These are phyloP conservation scores for Nitzschia palea DNA, from an alignment of 108 stramenopile genomes.

Conservation along the genomic window DNA sequence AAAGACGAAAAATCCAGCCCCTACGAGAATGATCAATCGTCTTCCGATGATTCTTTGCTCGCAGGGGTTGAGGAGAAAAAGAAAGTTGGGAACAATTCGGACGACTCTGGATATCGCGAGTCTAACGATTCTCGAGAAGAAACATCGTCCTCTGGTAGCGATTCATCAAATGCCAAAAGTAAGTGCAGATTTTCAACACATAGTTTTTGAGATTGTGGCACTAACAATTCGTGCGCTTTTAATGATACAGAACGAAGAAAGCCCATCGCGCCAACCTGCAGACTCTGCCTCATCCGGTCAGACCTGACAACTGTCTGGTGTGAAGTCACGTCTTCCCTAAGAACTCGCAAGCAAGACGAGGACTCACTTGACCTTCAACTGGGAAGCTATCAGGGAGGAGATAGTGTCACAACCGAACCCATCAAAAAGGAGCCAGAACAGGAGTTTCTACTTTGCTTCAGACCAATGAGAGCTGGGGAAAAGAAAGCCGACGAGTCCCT, in stretches of 20 bases:
- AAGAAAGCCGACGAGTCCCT: slow-evolving; percentile 54
- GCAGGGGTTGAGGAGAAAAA: slow-evolving; percentile 55
- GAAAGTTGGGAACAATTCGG: slow-evolving; percentile 47
- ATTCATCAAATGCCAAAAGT: slow-evolving; percentile 51
- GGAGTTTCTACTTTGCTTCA: slow-evolving; percentile 75
- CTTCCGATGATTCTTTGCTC: slow-evolving; percentile 53
- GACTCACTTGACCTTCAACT: slow-evolving; percentile 29
- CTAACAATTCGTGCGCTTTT: neutral
- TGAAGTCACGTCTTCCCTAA: slow-evolving; percentile 81
- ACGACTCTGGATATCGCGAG: slow-evolving; percentile 83
- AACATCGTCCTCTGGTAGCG: slow-evolving; percentile 54
- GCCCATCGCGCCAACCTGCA: slow-evolving; percentile 69
- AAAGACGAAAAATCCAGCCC: slow-evolving; percentile 23
- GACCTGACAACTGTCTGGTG: slow-evolving; percentile 87
- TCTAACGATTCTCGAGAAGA: slow-evolving; percentile 75
- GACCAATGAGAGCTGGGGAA: slow-evolving; percentile 78
- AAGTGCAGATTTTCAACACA: slow-evolving; percentile 9
- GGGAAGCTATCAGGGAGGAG: neutral
- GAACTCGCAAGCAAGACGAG: slow-evolving; percentile 48
- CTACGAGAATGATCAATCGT: slow-evolving; percentile 50
- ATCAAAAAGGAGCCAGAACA: slow-evolving; percentile 18
- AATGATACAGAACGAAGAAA: slow-evolving; percentile 28
- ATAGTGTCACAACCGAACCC: neutral
- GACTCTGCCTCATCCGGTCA: slow-evolving; percentile 69
- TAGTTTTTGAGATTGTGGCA: neutral